Evolutionary conservation across 2,329 filamentous ascomycete genomes (phyloP).

Genomic region (Graphilbum sp.): DNA sequence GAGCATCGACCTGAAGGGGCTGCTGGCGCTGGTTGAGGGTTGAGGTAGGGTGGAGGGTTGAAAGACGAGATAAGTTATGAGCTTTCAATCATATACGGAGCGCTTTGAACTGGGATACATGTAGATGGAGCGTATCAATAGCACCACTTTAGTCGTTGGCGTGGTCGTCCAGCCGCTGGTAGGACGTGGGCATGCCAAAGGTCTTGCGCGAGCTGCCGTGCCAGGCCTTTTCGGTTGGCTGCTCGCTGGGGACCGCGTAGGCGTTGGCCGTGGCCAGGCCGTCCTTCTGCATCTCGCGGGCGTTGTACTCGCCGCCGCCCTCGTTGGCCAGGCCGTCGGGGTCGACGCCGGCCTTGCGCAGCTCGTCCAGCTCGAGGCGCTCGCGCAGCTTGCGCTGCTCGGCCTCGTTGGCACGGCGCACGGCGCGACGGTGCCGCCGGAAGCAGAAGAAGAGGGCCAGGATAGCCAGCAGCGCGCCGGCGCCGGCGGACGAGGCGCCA

Average conservation of each 20-base stretch:
- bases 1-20: slow-evolving; percentile 83
- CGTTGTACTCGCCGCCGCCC: slow-evolving; percentile 20
- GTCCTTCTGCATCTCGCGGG: slow-evolving; percentile 16
- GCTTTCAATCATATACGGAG: too few relatives aligned
- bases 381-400: slow-evolving; percentile 28
- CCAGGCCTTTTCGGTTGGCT: slow-evolving; percentile 16
- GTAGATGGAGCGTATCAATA: too few relatives aligned
- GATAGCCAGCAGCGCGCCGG: slow-evolving; percentile 24
- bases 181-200: too few relatives aligned
- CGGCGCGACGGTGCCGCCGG: slow-evolving; percentile 35
- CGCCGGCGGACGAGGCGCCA: slow-evolving; percentile 30
- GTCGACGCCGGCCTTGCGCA: slow-evolving; percentile 29
- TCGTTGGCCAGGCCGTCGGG: slow-evolving; percentile 28
- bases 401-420: slow-evolving; percentile 30
- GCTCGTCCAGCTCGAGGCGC: slow-evolving; percentile 32
- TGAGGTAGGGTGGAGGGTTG: not conserved
- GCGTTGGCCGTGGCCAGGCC: slow-evolving; percentile 13
- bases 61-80: too few relatives aligned
- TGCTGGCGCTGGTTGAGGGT: slow-evolving; percentile 50
- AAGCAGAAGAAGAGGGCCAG: slow-evolving; percentile 35
- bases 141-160: too few relatives aligned
- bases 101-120: too few relatives aligned
- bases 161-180: too few relatives aligned
- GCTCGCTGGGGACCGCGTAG: slow-evolving; percentile 17
- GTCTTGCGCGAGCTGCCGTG: too few relatives aligned